phyloP scores from a whole-genome alignment of 116 monocot genomes.

The Phalaenopsis hybrid region DNA sequence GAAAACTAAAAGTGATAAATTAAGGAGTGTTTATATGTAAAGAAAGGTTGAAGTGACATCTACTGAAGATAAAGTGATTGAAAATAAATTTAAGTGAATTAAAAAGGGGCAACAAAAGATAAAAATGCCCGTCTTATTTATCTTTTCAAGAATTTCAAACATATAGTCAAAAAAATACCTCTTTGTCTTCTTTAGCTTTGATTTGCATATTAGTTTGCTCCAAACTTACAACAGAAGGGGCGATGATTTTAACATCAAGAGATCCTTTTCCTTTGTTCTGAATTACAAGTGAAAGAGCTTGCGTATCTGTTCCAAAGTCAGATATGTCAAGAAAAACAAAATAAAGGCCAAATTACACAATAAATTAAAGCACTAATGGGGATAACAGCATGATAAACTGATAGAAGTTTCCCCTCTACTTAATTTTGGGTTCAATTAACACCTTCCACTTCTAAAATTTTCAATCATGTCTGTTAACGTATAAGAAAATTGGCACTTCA shows the following conservation, averaged over 20 bases:
- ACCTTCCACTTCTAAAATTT: not conserved
- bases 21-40: not conserved
- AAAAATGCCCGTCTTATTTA: not conserved
- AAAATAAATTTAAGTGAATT: not conserved
- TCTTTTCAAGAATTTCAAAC: not conserved
- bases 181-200: conserved; percentile 31
- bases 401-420: not conserved
- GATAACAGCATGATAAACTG: not conserved
- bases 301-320: conserved; percentile 45
- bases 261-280: conserved; percentile 53
- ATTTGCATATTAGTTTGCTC: conserved; percentile 35
- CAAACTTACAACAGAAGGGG: conserved; percentile 44
- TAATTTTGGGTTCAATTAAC: not conserved
- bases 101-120: not conserved
- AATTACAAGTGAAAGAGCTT: conserved; percentile 65
- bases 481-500: not conserved
- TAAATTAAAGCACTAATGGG: not conserved
- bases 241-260: conserved; percentile 40
- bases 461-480: not conserved
- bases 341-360: not conserved
- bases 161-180: conserved; percentile 31
- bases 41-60: not conserved
- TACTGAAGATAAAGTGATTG: not conserved
- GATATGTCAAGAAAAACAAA: not conserved
- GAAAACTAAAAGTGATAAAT: not conserved